Percentiles rank a stretch among this genome's conserved stretches.
Conservation (phyloP, 805 yeast species). For the Blastobotrys chiropterorum region DNA sequence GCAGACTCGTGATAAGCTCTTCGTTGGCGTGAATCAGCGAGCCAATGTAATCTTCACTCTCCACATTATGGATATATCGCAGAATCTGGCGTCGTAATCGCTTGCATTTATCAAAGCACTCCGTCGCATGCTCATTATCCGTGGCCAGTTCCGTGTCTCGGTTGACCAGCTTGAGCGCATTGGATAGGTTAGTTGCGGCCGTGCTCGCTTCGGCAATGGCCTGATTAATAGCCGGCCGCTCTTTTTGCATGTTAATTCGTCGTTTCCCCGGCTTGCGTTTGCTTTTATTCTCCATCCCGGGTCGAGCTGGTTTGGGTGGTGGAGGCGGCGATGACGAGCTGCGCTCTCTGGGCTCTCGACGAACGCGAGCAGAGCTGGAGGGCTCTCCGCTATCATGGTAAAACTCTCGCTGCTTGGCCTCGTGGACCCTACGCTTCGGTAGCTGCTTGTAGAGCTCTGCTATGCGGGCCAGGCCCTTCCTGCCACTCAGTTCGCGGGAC, state of each 20-base stretch:
- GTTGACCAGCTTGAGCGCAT: constrained; percentile 44
- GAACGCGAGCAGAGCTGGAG: constrained; percentile 2
- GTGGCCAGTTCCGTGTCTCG: constrained; percentile 46
- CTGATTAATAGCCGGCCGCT: constrained; percentile 34
- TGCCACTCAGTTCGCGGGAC: constrained; percentile 51
- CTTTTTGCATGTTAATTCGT: not conserved
- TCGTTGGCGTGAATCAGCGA: constrained; percentile 85
- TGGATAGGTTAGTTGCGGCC: constrained; percentile 62
- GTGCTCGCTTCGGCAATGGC: constrained; percentile 72
- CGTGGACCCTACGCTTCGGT: constrained; percentile 27
- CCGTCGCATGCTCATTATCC: constrained; percentile 56
- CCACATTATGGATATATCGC: constrained; percentile 75
- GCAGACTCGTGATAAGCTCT: constrained; percentile 69
- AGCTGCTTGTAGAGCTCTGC: constrained; percentile 41
- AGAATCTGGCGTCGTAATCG: constrained; percentile 70
- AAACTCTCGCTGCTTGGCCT: constrained; percentile 13
- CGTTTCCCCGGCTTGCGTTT: not conserved
- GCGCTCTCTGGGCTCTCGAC: no score
- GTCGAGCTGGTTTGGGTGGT: not conserved
- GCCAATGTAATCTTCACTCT: constrained; percentile 84
- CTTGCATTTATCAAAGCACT: constrained; percentile 68
- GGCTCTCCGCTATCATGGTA: constrained; percentile 20
- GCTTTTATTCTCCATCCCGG: not conserved
- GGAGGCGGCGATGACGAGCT: not conserved
- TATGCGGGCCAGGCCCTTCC: constrained; percentile 44